These are phyloP conservation scores for Cucumis sativus DNA, from an alignment of 306 rosid genomes.

Conservation along the genomic window DNA sequence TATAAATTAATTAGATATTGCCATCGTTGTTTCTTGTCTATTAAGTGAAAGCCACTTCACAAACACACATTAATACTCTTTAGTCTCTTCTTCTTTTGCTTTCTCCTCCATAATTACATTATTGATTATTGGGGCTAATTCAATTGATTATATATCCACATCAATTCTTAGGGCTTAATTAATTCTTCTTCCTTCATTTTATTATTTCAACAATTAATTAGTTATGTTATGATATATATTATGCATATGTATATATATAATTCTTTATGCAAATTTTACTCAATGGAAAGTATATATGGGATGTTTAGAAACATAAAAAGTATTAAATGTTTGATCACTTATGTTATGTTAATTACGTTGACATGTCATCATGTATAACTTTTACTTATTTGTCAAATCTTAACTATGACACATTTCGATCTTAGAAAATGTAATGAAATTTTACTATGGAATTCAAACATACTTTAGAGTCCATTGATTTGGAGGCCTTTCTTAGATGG, in stretches of 20 bases:
- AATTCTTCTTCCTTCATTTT: background rate
- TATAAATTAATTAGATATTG: background rate
- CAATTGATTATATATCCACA: background rate
- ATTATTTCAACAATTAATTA: no score
- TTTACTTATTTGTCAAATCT: no score
- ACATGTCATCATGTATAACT: no score
- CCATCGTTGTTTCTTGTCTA: background rate
- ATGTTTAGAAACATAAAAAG: background rate
- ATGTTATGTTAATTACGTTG: no score
- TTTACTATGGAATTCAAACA: background rate
- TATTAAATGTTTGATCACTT: background rate
- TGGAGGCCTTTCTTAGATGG: no score
- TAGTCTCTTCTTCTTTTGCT: background rate
- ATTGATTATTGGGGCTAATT: background rate
- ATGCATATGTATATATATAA: no score
- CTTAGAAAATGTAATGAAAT: background rate
- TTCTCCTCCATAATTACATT: background rate
- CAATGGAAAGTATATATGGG: no score
- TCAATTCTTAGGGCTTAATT: background rate
- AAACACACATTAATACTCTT: background rate
- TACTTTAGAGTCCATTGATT: no score
- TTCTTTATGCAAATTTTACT: no score
- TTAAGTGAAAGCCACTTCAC: slow-evolving; percentile 5
- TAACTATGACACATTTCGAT: background rate
- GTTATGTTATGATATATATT: no score